phyloP scores from a whole-genome alignment of 768 basidiomycete genomes.

The Pulveroboletus sp. region DNA sequence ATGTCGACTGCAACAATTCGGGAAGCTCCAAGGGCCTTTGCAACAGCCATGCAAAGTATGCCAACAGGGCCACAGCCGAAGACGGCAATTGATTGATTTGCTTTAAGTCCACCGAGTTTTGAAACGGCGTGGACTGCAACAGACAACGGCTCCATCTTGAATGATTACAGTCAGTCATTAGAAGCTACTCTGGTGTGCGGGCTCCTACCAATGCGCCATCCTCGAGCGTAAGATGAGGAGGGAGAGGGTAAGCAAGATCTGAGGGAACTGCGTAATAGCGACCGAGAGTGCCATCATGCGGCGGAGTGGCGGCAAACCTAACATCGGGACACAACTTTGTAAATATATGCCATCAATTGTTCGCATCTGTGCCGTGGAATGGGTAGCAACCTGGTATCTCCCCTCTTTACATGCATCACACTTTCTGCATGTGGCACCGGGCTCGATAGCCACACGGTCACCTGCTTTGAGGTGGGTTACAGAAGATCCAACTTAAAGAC shows the following conservation, averaged over 20 bases:
- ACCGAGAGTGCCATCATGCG: slow-evolving; percentile 85
- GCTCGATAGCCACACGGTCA: slow-evolving; percentile 90
- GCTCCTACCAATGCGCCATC: slow-evolving; percentile 88
- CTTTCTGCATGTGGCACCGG: slow-evolving; percentile 79
- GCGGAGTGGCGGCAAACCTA: slow-evolving; percentile 90
- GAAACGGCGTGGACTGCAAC: slow-evolving; percentile 89
- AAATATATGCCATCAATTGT: background rate
- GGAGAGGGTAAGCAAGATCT: slow-evolving; percentile 81
- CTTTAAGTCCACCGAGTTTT: slow-evolving; percentile 67
- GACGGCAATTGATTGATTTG: slow-evolving; percentile 74
- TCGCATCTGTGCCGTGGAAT: background rate
- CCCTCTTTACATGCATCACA: slow-evolving; percentile 87
- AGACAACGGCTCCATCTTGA: slow-evolving; percentile 89
- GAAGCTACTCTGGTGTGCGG: background rate
- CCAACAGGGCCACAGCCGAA: slow-evolving; percentile 91
- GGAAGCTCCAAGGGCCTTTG: slow-evolving; percentile 85
- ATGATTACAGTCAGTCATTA: background rate
- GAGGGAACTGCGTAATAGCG: slow-evolving; percentile 86
- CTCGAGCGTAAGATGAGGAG: slow-evolving; percentile 81
- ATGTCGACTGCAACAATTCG: slow-evolving; percentile 87
- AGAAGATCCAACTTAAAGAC: slow-evolving; percentile 59
- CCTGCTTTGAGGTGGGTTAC: slow-evolving; percentile 79
- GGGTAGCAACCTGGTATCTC: slow-evolving; percentile 64
- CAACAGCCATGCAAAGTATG: slow-evolving; percentile 94
- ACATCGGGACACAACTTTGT: slow-evolving; percentile 80